Base-by-base conservation (phyloP, 2,329 filamentous ascomycete species). In the Talaromyces sp. region DNA sequence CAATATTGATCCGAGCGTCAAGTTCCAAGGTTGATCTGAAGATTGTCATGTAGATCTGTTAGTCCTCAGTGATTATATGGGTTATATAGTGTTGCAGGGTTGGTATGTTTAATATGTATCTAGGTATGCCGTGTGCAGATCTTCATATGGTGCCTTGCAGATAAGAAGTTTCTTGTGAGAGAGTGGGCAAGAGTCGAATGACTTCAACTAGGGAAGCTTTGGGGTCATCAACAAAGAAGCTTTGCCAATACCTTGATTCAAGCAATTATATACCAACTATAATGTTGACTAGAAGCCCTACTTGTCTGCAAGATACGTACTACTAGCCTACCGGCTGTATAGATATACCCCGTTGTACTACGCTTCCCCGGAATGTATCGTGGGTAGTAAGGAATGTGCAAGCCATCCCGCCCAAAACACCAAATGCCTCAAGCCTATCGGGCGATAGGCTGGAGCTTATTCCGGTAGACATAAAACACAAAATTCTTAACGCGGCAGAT, bases 401-500 rank as follows among this genome's bases (percentile, higher is more conserved):
- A 56, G 41, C 53, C 53, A 36, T 37, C 33, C 33, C 33, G 19
- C 21, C 11, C 33, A 50, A 51, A 48, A 40, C 33, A 37, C 22
- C 40, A n/a, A 35, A 36, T 17, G n/a, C 17, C 22, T 45, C 22
- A 50, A 56, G 54, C 54, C 54, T 56, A 56, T 50, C 54, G 43
- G 25, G 1, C 53, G 54, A 56, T 56, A 56, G 54, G 54, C 54
- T 48, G 54, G n/a, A 31, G 41, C 33, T 40, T 48, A 35, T 37
- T n/a, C 17, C 39, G 28, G 25, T 5, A 1, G 28, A 35, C 22
- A 54, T 28, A 28, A 37, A 33, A 39, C 35, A 31, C 21, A 28
- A 50, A 50, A 39, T 28, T 13, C 17, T 50, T 40, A 15, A 35
- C 41, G 36, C 57, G 39, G 57, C 37, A 59, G 57, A 59, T 59